Evolutionary conservation across 768 basidiomycete species (phyloP).

Genomic region (Kwoniella mangroviensis): DNA sequence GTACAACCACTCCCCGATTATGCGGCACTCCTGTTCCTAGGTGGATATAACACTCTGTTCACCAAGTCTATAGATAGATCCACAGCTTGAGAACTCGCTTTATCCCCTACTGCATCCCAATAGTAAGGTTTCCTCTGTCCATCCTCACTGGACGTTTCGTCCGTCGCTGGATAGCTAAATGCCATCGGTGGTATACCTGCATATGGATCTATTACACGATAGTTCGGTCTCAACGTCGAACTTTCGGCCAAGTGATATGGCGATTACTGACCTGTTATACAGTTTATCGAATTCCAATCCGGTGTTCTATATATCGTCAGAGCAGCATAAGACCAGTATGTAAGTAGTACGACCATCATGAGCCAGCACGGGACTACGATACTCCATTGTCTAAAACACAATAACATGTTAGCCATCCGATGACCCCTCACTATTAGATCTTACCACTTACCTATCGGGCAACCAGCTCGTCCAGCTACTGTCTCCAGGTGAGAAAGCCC

Average conservation of each 20-base stretch:
- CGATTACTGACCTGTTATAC: slow-evolving; percentile 48
- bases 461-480: slow-evolving; percentile 48
- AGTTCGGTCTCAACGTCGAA: background rate
- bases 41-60: slow-evolving; percentile 41
- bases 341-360: slow-evolving; percentile 52
- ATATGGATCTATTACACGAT: slow-evolving; percentile 21
- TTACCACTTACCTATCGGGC: slow-evolving; percentile 46
- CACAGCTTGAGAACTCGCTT: slow-evolving; percentile 31
- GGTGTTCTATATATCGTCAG: slow-evolving; percentile 51
- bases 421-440: background rate
- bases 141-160: too few species aligned
- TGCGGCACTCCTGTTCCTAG: background rate
- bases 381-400: slow-evolving; percentile 51
- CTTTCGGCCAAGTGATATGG: background rate
- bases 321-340: slow-evolving; percentile 51
- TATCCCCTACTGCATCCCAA: slow-evolving; percentile 26
- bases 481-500: slow-evolving; percentile 47
- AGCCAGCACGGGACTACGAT: slow-evolving; percentile 52
- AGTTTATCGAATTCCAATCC: slow-evolving; percentile 31
- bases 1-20: background rate
- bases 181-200: slow-evolving; percentile 36
- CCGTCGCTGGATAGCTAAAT: too few species aligned
- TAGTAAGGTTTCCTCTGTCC: slow-evolving; percentile 25
- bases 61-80: slow-evolving; percentile 48
- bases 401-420: background rate